Percentiles rank a stretch among this genome's conserved stretches.
These are phyloP conservation scores for Clitoria ternatea DNA, from an alignment of 306 rosid species.

Conservation along the genomic window DNA sequence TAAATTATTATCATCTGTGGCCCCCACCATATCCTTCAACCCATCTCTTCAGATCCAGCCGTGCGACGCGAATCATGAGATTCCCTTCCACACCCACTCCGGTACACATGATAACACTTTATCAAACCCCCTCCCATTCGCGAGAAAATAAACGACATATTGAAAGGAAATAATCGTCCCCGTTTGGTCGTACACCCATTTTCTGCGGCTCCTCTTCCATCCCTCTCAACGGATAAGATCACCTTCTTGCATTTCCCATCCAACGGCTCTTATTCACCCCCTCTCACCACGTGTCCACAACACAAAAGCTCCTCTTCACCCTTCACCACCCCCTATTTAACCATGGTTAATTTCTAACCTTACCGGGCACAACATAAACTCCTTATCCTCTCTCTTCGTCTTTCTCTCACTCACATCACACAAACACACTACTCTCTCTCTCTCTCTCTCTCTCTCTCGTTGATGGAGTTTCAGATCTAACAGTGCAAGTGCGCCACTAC, in stretches of 20 bases:
- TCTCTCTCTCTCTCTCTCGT: conserved; percentile 9
- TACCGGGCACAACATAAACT: conserved; percentile 30
- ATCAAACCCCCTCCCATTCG: conserved; percentile 10
- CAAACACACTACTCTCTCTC: neutral
- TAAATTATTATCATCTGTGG: too few species aligned
- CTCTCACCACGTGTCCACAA: conserved; percentile 41
- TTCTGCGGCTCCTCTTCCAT: conserved; percentile 58
- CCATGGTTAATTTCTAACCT: conserved; percentile 68
- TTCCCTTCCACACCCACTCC: conserved; percentile 44
- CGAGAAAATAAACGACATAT: neutral
- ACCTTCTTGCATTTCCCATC: conserved; percentile 31
- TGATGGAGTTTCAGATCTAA: conserved; percentile 79
- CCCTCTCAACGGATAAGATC: conserved; percentile 63
- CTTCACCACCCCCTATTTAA: conserved; percentile 45
- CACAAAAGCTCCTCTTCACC: neutral
- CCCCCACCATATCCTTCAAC: conserved; percentile 40
- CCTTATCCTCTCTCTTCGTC: conserved; percentile 45
- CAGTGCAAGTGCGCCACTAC: neutral
- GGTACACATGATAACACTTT: conserved; percentile 45
- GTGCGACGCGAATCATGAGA: conserved; percentile 72
- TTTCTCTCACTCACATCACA: neutral
- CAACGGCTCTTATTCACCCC: conserved; percentile 23
- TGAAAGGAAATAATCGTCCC: conserved; percentile 23
- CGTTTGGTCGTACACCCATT: conserved; percentile 46
- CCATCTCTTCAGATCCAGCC: conserved; percentile 62